Conservation (phyloP, 139 green algal species). For the Chlorella sorokiniana region DNA sequence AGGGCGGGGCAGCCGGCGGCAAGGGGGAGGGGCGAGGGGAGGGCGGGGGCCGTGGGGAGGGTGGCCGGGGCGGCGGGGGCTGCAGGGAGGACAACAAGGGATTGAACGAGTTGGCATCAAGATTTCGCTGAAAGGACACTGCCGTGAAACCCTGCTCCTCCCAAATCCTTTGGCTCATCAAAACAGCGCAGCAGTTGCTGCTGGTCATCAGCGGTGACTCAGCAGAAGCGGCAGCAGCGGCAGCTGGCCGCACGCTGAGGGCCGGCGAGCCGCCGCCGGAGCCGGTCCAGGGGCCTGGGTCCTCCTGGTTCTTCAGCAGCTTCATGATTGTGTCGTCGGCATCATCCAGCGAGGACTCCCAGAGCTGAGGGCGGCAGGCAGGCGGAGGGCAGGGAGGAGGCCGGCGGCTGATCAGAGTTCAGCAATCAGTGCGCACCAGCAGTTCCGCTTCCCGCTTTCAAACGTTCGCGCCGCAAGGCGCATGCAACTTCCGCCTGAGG, state of each 20-base stretch:
- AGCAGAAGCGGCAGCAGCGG: background rate
- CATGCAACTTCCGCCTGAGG: no score
- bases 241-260: background rate
- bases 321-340: constrained; percentile 1
- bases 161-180: no score
- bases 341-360: constrained; percentile 23
- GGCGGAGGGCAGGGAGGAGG: background rate
- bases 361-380: background rate
- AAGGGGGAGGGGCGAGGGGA: background rate
- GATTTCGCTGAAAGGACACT: background rate
- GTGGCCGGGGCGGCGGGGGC: background rate
- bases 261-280: background rate
- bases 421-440: background rate
- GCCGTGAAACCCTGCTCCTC: no score
- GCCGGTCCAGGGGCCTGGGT: background rate
- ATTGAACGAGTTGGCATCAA: background rate
- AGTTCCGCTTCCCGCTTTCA: no score
- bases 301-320: constrained; percentile 6
- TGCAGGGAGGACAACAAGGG: background rate
- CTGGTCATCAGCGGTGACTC: background rate
- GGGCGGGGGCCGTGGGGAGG: background rate
- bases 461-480: no score
- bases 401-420: background rate
- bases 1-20: background rate
- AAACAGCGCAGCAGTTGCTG: no score